phyloP scores from a whole-genome alignment of 2,329 filamentous ascomycete species.

The Alternaria dauci region DNA sequence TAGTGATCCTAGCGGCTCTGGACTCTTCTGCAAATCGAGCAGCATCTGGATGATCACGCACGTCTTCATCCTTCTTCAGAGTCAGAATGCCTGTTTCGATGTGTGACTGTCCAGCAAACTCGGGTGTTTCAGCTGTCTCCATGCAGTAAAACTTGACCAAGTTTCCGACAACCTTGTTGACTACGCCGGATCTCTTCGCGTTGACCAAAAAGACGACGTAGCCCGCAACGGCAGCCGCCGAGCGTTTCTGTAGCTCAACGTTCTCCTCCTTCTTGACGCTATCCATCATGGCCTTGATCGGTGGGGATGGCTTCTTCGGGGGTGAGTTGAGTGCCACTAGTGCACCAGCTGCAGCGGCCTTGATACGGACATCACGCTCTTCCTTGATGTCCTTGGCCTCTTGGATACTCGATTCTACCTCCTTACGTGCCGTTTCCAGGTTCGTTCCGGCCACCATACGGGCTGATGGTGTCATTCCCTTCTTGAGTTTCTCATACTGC shows the following conservation, averaged over 20 bases:
- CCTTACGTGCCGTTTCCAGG: conserved; percentile 77
- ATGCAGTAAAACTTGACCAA: conserved; percentile 97
- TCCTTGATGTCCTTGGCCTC: conserved; percentile 83
- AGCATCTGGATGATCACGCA: conserved; percentile 89
- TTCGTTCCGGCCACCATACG: conserved; percentile 83
- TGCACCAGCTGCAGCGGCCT: conserved; percentile 84
- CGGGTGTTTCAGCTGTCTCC: conserved; percentile 95
- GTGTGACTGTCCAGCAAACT: conserved; percentile 83
- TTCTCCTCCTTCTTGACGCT: conserved; percentile 97
- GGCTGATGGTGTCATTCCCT: conserved; percentile 85
- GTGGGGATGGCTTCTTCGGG: conserved; percentile 89
- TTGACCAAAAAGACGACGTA: conserved; percentile 88
- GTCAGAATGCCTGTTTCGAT: conserved; percentile 86
- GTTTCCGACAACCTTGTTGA: conserved; percentile 95
- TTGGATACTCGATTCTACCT: conserved; percentile 74
- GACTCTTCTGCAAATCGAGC: conserved; percentile 90
- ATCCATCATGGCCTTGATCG: conserved; percentile 98
- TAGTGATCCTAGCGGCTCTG: conserved; percentile 85
- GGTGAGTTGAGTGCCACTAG: conserved; percentile 86
- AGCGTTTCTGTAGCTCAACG: conserved; percentile 83
- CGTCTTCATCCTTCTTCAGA: conserved; percentile 95
- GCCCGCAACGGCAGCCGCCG: conserved; percentile 81
- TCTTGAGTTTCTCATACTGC: conserved; percentile 89
- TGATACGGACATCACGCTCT: conserved; percentile 83
- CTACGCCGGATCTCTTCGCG: conserved; percentile 80